Percentiles rank a stretch among this genome's conserved stretches.
Conservation (phyloP, 352 stramenopile species). For the Phytophthora cryptogea region DNA sequence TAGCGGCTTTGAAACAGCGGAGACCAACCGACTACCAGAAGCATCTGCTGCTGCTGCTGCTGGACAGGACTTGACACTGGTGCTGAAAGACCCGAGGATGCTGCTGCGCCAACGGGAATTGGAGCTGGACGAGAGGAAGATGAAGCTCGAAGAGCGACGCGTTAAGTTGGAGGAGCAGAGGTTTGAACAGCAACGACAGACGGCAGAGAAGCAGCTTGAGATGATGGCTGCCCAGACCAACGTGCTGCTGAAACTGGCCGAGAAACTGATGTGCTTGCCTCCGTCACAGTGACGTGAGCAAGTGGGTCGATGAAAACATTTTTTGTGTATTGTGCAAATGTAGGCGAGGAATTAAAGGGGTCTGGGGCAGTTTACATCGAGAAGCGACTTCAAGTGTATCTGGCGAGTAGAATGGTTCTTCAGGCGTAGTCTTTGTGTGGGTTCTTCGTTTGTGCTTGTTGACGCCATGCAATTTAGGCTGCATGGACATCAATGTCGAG, state of each 20-base stretch:
- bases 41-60: background rate
- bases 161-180: slow-evolving; percentile 32
- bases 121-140: slow-evolving; percentile 26
- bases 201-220: slow-evolving; percentile 29
- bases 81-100: slow-evolving; percentile 27
- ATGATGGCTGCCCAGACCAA: slow-evolving; percentile 36
- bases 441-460: no score
- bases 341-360: background rate
- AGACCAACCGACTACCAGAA: slow-evolving; percentile 1
- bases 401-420: background rate
- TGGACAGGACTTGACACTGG: slow-evolving; percentile 14
- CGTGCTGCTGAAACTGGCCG: slow-evolving; percentile 31
- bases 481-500: slow-evolving; percentile 20
- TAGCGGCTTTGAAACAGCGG: background rate
- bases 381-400: background rate
- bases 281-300: slow-evolving; percentile 4
- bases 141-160: slow-evolving; percentile 27
- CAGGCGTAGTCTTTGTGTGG: no score
- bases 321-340: slow-evolving; percentile 5
- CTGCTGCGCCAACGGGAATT: slow-evolving; percentile 29
- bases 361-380: no score
- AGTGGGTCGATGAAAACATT: slow-evolving; percentile 4
- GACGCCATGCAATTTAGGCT: slow-evolving; percentile 6
- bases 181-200: slow-evolving; percentile 31
- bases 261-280: slow-evolving; percentile 17